Percentiles rank a stretch among this genome's conserved stretches.
Conservation (phyloP, 495 filamentous ascomycete species). For the Neurospora sp. region DNA sequence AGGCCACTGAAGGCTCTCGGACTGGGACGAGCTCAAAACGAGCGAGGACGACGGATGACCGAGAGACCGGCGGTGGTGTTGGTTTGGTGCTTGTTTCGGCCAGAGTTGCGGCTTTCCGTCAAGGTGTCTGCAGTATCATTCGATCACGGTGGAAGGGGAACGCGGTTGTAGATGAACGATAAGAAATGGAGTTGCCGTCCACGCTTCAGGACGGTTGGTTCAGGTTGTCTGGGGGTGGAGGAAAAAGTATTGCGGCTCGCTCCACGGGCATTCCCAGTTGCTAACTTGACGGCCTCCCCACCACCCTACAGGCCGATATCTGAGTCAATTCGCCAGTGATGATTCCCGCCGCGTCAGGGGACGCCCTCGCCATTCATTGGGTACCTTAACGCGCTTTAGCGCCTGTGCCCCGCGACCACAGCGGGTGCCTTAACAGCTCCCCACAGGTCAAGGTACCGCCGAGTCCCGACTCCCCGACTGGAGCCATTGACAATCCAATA, state of each 20-base stretch:
- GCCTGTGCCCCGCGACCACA: not conserved
- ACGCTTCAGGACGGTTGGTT: not conserved
- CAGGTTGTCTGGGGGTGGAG: not conserved
- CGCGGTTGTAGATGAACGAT: not conserved
- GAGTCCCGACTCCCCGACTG: not conserved
- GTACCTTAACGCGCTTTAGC: not conserved
- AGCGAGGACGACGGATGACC: not conserved
- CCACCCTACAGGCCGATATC: not conserved
- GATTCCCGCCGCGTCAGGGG: not conserved
- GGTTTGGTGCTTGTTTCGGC: not conserved
- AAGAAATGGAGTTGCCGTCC: not conserved
- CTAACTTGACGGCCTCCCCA: not conserved
- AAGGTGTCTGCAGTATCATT: not conserved
- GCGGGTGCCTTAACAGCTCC: not conserved
- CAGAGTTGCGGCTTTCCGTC: not conserved
- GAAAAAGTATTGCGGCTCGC: not conserved
- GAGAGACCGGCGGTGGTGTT: not conserved
- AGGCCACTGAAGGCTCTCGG: conserved; percentile 6
- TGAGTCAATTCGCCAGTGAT: not conserved
- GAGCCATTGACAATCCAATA: not conserved
- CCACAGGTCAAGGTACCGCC: not conserved
- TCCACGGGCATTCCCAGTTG: not conserved
- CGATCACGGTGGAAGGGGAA: not conserved
- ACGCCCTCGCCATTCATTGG: not conserved
- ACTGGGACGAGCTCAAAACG: not conserved